Evolutionary conservation across 345 rosid genomes (phyloP).

Genomic region (Alliaria petiolata): DNA sequence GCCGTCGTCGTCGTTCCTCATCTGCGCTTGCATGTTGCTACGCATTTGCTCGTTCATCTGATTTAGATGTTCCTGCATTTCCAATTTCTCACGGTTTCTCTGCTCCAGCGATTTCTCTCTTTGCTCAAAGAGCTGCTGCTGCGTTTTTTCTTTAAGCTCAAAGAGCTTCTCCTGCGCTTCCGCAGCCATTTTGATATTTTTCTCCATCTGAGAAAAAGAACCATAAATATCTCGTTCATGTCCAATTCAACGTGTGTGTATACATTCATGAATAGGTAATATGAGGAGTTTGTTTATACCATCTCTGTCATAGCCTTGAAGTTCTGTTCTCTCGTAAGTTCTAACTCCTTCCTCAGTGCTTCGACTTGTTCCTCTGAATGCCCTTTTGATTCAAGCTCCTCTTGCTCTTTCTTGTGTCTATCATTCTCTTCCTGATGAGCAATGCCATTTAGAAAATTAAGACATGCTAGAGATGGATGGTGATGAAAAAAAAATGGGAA

Average conservation of each 20-base stretch:
- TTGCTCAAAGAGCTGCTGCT: neutral
- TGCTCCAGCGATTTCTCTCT: neutral
- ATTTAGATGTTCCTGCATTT: neutral
- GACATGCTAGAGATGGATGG: neutral
- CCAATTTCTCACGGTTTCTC: neutral
- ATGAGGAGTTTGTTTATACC: neutral
- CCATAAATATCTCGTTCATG: neutral
- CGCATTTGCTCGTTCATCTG: neutral
- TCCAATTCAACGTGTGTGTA: neutral
- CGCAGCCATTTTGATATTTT: neutral
- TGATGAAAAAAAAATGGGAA: neutral
- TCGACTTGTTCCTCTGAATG: neutral
- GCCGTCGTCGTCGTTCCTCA: neutral
- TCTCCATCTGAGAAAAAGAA: neutral
- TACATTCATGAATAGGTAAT: neutral
- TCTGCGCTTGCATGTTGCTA: neutral
- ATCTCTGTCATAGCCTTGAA: neutral
- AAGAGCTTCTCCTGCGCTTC: neutral
- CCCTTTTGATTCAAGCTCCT: neutral
- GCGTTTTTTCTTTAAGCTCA: neutral
- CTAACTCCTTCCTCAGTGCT: neutral
- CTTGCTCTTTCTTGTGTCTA: slow-evolving; percentile 1
- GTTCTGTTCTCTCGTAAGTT: neutral
- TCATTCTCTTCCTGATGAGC: neutral
- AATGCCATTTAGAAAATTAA: neutral